These are phyloP conservation scores for Coelastrella sp. DNA, from an alignment of 139 green algal genomes.

Conservation along the genomic window DNA sequence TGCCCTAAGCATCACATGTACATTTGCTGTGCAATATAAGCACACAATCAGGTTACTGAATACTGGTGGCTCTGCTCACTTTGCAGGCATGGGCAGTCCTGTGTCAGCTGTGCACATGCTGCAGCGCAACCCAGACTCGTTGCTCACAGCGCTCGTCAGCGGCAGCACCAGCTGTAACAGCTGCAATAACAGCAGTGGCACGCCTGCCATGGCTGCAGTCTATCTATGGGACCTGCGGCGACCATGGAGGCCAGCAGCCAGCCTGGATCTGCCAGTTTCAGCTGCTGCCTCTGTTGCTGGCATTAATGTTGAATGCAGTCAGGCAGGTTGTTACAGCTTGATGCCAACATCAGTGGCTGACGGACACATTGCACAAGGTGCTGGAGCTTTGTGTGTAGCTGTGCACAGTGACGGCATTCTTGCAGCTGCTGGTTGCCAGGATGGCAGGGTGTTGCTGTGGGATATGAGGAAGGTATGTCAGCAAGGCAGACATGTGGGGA, in stretches of 20 bases:
- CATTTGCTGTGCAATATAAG: background rate
- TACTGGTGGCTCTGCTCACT: background rate
- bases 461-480: slow-evolving; percentile 31
- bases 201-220: background rate
- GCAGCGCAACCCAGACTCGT: background rate
- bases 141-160: slow-evolving; percentile 3
- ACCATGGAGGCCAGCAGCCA: background rate
- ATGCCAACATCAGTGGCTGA: too few species aligned
- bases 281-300: background rate
- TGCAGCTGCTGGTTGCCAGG: background rate
- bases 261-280: background rate
- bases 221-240: slow-evolving; percentile 16
- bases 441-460: slow-evolving; percentile 18
- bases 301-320: background rate
- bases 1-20: background rate
- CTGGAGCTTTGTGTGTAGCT: background rate
- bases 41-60: background rate
- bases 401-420: slow-evolving; percentile 32
- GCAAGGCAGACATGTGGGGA: background rate
- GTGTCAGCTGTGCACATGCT: slow-evolving; percentile 5
- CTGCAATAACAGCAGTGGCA: background rate
- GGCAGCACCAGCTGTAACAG: background rate
- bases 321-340: too few species aligned
- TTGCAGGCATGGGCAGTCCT: slow-evolving; percentile 2
- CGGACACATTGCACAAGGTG: background rate